Evolutionary conservation across 192 early-diverging fungal species (phyloP).

Genomic region (Dimargaris cristalligena): DNA sequence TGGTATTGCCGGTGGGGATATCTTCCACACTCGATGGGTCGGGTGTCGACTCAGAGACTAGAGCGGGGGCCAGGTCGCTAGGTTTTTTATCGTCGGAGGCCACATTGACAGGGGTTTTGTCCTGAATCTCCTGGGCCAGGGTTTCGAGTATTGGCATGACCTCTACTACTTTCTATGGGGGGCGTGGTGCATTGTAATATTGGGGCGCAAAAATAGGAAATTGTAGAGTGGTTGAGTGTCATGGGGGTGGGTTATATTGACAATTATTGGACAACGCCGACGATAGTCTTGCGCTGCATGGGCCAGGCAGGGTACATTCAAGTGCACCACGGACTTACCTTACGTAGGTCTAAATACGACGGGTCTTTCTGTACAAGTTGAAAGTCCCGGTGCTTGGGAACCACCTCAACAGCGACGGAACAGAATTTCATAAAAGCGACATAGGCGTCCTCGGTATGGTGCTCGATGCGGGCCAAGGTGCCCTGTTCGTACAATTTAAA

Average conservation of each 20-base stretch:
- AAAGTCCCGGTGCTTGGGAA: constrained; percentile 26
- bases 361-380: constrained; percentile 21
- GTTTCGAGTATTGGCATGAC: constrained; percentile 1
- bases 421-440: constrained; percentile 20
- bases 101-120: too few species aligned
- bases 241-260: neutral
- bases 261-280: neutral
- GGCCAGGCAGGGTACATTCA: neutral
- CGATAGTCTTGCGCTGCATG: constrained; percentile 11
- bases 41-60: too few species aligned
- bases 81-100: too few species aligned
- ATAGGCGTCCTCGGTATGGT: constrained; percentile 19
- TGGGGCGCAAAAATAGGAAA: neutral
- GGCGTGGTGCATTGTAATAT: neutral
- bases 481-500: constrained; percentile 8
- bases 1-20: constrained; percentile 7
- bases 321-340: constrained; percentile 8
- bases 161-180: neutral
- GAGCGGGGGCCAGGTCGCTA: too few species aligned
- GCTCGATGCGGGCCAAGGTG: neutral
- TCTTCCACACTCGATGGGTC: neutral
- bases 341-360: constrained; percentile 25
- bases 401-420: constrained; percentile 31
- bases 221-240: neutral
- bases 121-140: constrained; percentile 2